A percentile compares a stretch with the other conserved stretches of the same genome.
phyloP scores from a whole-genome alignment of 305 asterid genomes.

The Plantago coronopus region DNA sequence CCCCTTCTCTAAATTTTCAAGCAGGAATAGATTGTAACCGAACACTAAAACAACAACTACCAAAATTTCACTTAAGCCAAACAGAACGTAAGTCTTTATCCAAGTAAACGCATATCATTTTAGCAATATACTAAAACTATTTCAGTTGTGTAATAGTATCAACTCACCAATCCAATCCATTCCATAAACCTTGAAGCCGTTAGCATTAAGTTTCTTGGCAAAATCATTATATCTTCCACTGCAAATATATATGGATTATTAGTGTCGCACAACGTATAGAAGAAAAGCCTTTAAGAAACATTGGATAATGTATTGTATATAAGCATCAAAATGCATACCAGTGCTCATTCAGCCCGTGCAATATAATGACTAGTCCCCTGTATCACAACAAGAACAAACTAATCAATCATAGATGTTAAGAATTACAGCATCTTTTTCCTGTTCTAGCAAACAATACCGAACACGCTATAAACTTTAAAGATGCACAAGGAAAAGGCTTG shows the following conservation, averaged over 20 bases:
- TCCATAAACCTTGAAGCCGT: conserved; percentile 84
- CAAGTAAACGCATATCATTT: not conserved
- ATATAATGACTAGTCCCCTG: conserved; percentile 75
- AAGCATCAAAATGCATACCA: conserved; percentile 39
- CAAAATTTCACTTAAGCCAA: not conserved
- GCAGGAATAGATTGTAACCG: not conserved
- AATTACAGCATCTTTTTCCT: not conserved
- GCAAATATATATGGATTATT: conserved; percentile 25
- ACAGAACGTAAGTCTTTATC: no score
- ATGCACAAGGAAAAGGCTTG: no score
- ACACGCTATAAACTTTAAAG: not conserved
- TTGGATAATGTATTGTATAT: conserved; percentile 4
- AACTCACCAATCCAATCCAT: conserved; percentile 96
- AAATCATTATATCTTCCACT: conserved; percentile 82
- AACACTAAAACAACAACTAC: conserved; percentile 2
- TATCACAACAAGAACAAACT: conserved; percentile 16
- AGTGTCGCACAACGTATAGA: not conserved
- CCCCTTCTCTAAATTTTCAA: not conserved
- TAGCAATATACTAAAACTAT: not conserved
- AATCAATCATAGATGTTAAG: conserved; percentile 9
- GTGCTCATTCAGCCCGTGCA: conserved; percentile 95
- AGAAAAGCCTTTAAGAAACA: conserved; percentile 9
- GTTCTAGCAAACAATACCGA: not conserved
- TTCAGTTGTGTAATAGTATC: conserved; percentile 11
- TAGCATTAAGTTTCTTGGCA: conserved; percentile 75